Evolutionary conservation across 1,139 yeast genomes (phyloP).

Genomic region (Wickerhamomyces sp.): DNA sequence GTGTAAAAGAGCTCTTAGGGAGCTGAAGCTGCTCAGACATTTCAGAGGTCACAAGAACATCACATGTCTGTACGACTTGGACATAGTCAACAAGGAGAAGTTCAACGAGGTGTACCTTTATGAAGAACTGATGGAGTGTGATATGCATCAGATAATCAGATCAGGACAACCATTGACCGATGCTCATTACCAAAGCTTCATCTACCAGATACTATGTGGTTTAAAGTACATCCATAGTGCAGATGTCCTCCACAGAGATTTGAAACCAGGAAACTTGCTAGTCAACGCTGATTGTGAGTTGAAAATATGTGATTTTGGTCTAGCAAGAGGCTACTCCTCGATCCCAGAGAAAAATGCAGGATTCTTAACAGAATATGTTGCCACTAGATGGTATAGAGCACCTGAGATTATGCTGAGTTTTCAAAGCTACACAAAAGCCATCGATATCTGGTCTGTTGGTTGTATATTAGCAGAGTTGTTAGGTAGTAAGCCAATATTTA

Average conservation of each 20-base stretch:
- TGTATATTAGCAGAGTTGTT: conserved; percentile 91
- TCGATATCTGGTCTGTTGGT: conserved; percentile 96
- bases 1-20: conserved; percentile 87
- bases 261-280: conserved; percentile 88
- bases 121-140: conserved; percentile 97
- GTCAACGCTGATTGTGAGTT: conserved; percentile 96
- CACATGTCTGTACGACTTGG: conserved; percentile 90
- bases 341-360: conserved; percentile 87
- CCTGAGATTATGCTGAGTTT: conserved; percentile 95
- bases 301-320: conserved; percentile 94
- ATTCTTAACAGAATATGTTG: conserved; percentile 92
- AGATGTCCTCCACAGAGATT: conserved; percentile 89
- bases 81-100: conserved; percentile 73
- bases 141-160: conserved; percentile 93
- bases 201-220: conserved; percentile 91
- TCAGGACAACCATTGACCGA: conserved; percentile 94
- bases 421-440: conserved; percentile 91
- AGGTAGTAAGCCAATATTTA: conserved; percentile 89
- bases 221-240: conserved; percentile 93
- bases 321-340: conserved; percentile 90
- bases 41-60: conserved; percentile 92
- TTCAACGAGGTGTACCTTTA: conserved; percentile 90
- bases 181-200: conserved; percentile 88
- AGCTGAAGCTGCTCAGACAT: conserved; percentile 80
- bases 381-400: conserved; percentile 97